Base-by-base conservation (phyloP, 331 rosid species). In the Phaseolus coccineus region DNA sequence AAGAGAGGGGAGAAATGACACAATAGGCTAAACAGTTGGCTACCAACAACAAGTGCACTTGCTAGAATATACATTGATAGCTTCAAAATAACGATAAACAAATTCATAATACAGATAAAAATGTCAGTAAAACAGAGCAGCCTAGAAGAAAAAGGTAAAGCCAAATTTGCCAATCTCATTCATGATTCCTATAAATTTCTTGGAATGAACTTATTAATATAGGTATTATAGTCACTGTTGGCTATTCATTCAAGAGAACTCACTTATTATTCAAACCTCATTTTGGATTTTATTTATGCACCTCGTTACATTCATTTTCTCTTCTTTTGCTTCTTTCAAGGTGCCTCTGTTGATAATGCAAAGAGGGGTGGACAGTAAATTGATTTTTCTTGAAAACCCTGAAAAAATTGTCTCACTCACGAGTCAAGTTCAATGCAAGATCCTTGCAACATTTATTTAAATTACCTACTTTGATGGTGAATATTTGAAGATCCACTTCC, bases 1-100 rank as follows among this genome's bases (percentile, higher is more conserved):
- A 53, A 61, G 47, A 62, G 16, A 74, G 68, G 68, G 68, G 53
- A 58, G 42, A 65, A 68, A 73, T 33, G 58, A 4, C 65, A 73
- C 59, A 31, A 67, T 5, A 80, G 52, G 2, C 8, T 5, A 50
- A 66, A 69, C n/a, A 66, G 56, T 53, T 52, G 77, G 19, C 44
- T 73, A 73, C 75, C 61, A 46, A 33, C 61, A 46, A 24, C 33
- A 40, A 25, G 50, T 72, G 79, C 46, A 52, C 42, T 51, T 40
- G 71, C 58, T 63, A 72, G 51, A n/a, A 80, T 39, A 24, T 15
- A 77, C 53, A 67, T 13, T 37, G 22, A 66, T 40, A 25, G 67
- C 53, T 76, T 19, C 28, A 50, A 64, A 67, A 64, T 37, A 64
- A 77, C 37, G 53, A 77, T 22, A 22, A 63, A 22, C 28, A 25